phyloP scores from a whole-genome alignment of 306 rosid species.

The Castanea crenata region DNA sequence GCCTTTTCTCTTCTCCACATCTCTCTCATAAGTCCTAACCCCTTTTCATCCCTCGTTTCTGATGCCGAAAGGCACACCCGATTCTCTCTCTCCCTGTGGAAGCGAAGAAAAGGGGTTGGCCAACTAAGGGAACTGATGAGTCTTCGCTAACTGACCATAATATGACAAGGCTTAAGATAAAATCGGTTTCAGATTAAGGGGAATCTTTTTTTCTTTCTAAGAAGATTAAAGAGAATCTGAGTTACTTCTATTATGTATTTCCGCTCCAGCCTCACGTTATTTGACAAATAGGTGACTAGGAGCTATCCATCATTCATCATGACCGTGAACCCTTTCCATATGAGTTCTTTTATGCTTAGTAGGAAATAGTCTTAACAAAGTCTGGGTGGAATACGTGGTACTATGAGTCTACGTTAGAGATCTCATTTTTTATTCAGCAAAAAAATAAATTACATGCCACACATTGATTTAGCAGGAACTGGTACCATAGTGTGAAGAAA shows the following conservation, averaged over 20 bases:
- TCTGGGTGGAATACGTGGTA: fast-evolving
- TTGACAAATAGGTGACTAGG: neutral
- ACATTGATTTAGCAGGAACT: too few species aligned
- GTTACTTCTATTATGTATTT: neutral
- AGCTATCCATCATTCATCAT: neutral
- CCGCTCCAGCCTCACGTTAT: neutral
- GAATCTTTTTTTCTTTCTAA: neutral
- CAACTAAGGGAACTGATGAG: neutral
- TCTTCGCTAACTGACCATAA: slow-evolving; percentile 6
- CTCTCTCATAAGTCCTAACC: neutral
- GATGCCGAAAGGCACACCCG: slow-evolving; percentile 33
- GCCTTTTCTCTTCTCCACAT: neutral
- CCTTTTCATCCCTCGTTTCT: slow-evolving; percentile 43
- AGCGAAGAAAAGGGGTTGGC: neutral
- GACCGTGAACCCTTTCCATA: neutral
- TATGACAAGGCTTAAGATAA: slow-evolving; percentile 3
- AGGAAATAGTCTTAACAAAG: too few species aligned
- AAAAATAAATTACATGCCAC: too few species aligned
- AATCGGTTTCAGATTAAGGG: slow-evolving; percentile 3
- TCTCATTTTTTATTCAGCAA: too few species aligned
- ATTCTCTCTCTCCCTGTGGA: neutral
- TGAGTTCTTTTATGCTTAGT: too few species aligned
- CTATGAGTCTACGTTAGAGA: too few species aligned
- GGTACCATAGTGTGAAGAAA: too few species aligned
- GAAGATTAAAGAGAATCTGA: too few species aligned